phyloP scores from a whole-genome alignment of 164 flowering plant genomes.

The Aristolochia californica region DNA sequence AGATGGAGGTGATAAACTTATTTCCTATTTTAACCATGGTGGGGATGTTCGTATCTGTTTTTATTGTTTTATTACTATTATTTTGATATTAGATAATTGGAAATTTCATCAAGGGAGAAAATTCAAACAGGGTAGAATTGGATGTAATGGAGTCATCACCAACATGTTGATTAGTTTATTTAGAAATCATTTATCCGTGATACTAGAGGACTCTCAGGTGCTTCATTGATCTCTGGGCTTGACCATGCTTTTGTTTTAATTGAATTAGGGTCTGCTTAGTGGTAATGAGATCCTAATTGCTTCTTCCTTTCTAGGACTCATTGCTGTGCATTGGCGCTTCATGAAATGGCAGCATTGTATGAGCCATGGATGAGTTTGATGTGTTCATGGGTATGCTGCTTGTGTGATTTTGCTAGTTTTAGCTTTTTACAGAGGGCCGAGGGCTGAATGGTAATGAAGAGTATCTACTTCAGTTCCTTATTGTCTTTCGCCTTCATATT shows the following conservation, averaged over 20 bases:
- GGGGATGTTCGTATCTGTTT: no score
- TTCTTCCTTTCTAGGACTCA: constrained; percentile 88
- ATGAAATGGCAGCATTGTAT: constrained; percentile 88
- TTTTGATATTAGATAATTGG: no score
- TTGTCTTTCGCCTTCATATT: neutral
- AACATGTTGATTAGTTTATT: constrained; percentile 1
- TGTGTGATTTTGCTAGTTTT: neutral
- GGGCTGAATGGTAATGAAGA: no score
- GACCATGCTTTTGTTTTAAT: neutral
- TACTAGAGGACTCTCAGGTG: constrained; percentile 86
- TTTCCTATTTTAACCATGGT: neutral
- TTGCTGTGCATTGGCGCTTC: constrained; percentile 90
- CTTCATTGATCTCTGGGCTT: neutral
- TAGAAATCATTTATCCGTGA: constrained; percentile 63
- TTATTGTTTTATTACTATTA: no score
- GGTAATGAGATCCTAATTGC: constrained; percentile 47
- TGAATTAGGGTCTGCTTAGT: neutral
- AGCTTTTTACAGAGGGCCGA: neutral
- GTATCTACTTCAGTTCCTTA: neutral
- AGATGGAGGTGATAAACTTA: constrained; percentile 45
- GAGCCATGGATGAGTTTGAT: constrained; percentile 99
- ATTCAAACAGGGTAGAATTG: neutral
- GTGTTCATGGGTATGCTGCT: constrained; percentile 79
- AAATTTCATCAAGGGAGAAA: no score
- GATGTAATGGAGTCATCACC: constrained; percentile 18